Base-by-base conservation (phyloP, 495 filamentous ascomycete genomes). In the Lepraria neglecta region DNA sequence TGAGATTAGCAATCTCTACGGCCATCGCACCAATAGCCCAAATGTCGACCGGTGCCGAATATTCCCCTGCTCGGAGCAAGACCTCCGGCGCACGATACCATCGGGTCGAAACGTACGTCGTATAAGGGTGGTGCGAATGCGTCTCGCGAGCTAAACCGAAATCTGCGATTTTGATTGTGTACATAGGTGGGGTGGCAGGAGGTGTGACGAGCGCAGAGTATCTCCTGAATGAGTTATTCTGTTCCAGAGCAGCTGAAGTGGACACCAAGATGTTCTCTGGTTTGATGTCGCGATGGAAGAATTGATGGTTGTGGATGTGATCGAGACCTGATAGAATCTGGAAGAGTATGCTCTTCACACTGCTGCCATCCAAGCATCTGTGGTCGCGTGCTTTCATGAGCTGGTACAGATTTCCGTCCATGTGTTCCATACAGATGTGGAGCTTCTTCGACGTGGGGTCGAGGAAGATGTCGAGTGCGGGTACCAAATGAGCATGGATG, bases 11-110 rank as follows among this genome's bases (percentile, higher is more conserved):
- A 66, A 99, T 89, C 71, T 99, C 95, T 3, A 99, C 95, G 7
- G 95, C 94, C 95, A 99, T 99, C n/a, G 95, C 95, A 70, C 95
- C 95, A 47, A 99, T 81, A 12, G 80, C 95, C 95, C 95, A 99
- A 70, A 99, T 97, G 71, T 99, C 95, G 6, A 99, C 95, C 0
- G 95, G 95, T 0, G 95, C 89, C 0, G 92, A 97, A 75, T 99
- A 99, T 72, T 97, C 90, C 51, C 95, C 95, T 10, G 95, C 95
- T 64, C 95, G 84, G 35, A 99, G 77, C 38, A 99, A 79, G 1
- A 99, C 95, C 68, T 99, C 95, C 0, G 95, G 95, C 6, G 95
- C 95, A 51, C 95, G 89, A 69, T 99, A 99, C 95, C 95, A 99
- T 65, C 95, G 77, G 6, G 95, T 99, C 0, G 95, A 99, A 40